Percentiles rank a stretch among this genome's conserved stretches.
These are phyloP conservation scores for Citrus australasica DNA, from an alignment of 345 rosid genomes.

Conservation along the genomic window DNA sequence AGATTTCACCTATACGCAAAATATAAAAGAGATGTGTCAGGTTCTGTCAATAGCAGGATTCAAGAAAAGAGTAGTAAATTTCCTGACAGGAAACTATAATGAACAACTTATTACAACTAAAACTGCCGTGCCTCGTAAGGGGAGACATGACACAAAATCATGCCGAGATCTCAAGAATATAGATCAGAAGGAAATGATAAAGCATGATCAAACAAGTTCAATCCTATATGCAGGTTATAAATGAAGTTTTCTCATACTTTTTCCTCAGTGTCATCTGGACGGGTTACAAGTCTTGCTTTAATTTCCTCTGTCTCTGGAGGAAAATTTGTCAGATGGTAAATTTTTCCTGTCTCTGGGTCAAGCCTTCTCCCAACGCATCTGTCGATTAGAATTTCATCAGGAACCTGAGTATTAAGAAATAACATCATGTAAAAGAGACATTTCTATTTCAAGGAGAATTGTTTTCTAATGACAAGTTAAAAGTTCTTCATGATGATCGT, in stretches of 20 bases:
- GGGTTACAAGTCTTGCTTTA: conserved; percentile 73
- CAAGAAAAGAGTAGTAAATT: background rate
- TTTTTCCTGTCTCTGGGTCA: conserved; percentile 72
- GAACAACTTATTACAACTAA: background rate
- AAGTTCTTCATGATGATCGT: background rate
- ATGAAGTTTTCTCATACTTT: conserved; percentile 40
- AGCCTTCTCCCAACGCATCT: conserved; percentile 91
- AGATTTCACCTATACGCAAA: conserved; percentile 54
- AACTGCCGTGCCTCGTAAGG: background rate
- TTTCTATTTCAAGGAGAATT: background rate
- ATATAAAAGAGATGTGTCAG: background rate
- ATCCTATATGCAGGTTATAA: background rate
- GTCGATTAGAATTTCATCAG: conserved; percentile 83
- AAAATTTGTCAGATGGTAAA: conserved; percentile 65
- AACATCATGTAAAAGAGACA: conserved; percentile 25
- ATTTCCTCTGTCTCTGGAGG: conserved; percentile 75
- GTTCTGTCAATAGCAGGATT: background rate
- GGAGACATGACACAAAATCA: background rate
- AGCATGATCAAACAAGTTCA: background rate
- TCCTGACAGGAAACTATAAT: background rate
- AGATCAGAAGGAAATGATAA: background rate
- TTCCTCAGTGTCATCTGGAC: conserved; percentile 89
- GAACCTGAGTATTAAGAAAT: conserved; percentile 67
- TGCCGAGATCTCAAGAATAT: background rate
- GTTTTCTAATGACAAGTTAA: background rate